These are phyloP conservation scores for Parastagonospora avenae DNA, from an alignment of 2,329 filamentous ascomycete species.

Conservation along the genomic window DNA sequence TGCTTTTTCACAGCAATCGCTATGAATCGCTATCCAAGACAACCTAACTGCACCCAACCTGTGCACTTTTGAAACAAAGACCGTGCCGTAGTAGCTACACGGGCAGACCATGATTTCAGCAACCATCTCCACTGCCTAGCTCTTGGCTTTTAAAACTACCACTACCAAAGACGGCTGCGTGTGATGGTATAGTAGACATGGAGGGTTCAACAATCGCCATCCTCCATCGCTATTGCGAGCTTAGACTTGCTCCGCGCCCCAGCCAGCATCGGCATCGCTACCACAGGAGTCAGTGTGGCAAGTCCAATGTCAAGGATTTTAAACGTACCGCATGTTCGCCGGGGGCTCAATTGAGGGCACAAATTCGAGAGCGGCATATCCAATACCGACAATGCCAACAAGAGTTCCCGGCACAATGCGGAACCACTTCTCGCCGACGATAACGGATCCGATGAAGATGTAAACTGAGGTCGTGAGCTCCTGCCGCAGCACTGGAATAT, in stretches of 20 bases:
- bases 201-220: constrained; percentile 36
- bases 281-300: constrained; percentile 11
- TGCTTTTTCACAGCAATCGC: neutral
- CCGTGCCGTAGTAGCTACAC: too few species aligned
- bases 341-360: constrained; percentile 59
- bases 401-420: constrained; percentile 78
- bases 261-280: constrained; percentile 58
- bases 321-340: constrained; percentile 56
- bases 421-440: constrained; percentile 70
- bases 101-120: too few species aligned
- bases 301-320: too few species aligned
- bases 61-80: neutral
- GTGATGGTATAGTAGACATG: neutral
- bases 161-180: too few species aligned
- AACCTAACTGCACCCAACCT: neutral
- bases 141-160: constrained; percentile 15
- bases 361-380: constrained; percentile 64
- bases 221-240: constrained; percentile 12
- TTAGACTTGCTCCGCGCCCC: constrained; percentile 60
- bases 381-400: constrained; percentile 78
- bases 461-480: constrained; percentile 70
- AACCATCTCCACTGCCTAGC: constrained; percentile 2
- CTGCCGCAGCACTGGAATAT: neutral
- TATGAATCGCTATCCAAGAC: neutral
- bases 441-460: constrained; percentile 88